Base-by-base conservation (phyloP, 2,329 filamentous ascomycete genomes). In the Penicillium sp. region DNA sequence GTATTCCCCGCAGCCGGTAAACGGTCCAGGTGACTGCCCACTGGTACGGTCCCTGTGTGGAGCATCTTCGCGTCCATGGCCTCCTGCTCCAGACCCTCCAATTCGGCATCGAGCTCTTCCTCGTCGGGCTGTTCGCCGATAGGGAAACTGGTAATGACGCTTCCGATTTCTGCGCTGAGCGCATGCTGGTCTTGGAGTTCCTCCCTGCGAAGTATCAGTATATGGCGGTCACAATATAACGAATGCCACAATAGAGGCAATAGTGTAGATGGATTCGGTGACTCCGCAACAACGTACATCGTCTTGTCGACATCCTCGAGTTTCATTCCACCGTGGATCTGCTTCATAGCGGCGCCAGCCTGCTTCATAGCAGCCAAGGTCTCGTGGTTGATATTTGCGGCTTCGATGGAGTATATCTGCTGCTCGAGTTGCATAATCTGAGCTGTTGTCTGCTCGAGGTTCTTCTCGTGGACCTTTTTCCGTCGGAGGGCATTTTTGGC, bases 331-430 rank as follows among this genome's bases (percentile, higher is more conserved):
- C 87, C 88, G 73, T 97, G 91, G 67, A 99, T 99, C 61, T 88
- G 81, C 79, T 92, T 88, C 92, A 99, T 97, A 35, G 93, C 94
- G 58, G 86, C 80, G 62, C 90, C 87, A 11, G 94, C 93, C 71
- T 88, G 88, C 84, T 96, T 88, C 91, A 99, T 97, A 8, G 92
- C 93, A 64, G 88, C 84, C 62, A 97, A 81, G 12, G 94, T 99
- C 81, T 97, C 92, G 77, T 93, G 88, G 82, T 99, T 99, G 80
- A 99, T 97, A 74, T 97, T 99, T 59, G 94, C 94, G 45, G 92
- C 91, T 77, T 99, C 94, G 79, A 99, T 97, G 57, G 90, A 88
- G 75, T 94, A 94, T 71, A 97, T 95, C 75, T 99, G 91, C 71
- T 92, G 89, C 75, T 99, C 94, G 42, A 99, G 82, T 22, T 94